Conservation (phyloP, 257 asterid species). For the Scutellaria baicalensis region DNA sequence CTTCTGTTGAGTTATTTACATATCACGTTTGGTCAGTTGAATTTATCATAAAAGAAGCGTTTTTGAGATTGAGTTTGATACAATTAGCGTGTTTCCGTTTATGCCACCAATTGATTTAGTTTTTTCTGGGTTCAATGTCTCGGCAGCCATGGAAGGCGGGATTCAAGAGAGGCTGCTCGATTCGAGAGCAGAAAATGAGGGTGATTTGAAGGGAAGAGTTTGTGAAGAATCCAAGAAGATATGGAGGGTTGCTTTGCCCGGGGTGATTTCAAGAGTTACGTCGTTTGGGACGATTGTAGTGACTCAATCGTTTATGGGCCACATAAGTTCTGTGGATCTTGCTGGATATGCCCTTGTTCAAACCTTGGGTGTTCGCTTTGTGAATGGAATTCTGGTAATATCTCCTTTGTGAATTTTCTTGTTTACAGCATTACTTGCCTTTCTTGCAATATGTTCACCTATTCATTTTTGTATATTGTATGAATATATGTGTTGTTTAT, state of each 20-base stretch:
- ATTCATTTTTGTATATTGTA: background rate
- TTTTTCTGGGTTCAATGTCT: background rate
- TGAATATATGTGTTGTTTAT: background rate
- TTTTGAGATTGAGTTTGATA: too few species aligned
- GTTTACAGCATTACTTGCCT: too few species aligned
- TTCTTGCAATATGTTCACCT: background rate
- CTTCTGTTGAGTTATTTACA: background rate
- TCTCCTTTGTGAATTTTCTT: background rate
- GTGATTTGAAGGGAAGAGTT: conserved; percentile 40
- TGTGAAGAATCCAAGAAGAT: conserved; percentile 61
- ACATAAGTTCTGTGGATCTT: conserved; percentile 49
- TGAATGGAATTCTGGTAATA: conserved; percentile 65
- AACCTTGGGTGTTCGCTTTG: conserved; percentile 62
- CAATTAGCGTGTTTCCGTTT: too few species aligned
- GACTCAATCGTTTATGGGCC: conserved; percentile 72
- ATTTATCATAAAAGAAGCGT: too few species aligned
- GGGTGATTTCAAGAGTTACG: conserved; percentile 60
- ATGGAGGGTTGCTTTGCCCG: conserved; percentile 89
- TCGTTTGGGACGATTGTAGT: conserved; percentile 61
- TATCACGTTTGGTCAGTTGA: background rate
- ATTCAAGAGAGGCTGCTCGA: conserved; percentile 41
- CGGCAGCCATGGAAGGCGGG: conserved; percentile 37
- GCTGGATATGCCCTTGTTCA: conserved; percentile 81
- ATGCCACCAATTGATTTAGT: background rate
- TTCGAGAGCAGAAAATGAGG: conserved; percentile 29